Evolutionary conservation across 176 grass and related monocot species (phyloP).

Genomic region (Triticum urartu): DNA sequence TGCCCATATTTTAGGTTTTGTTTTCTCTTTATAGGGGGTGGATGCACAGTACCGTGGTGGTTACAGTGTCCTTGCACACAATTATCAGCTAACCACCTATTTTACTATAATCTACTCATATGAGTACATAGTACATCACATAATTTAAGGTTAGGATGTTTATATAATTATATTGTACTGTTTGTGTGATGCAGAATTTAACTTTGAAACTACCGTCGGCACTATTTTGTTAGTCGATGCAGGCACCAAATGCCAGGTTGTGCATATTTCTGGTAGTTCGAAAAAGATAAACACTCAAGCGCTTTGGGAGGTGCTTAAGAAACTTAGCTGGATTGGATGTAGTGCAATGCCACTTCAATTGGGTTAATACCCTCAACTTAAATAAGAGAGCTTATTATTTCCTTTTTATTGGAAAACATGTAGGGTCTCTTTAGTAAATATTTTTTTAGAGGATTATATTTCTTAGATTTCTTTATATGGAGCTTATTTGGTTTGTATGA

Average conservation of each 20-base stretch:
- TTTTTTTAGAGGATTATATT: background rate
- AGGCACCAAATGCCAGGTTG: background rate
- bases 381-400: background rate
- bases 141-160: background rate
- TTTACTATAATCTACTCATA: background rate
- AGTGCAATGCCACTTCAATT: background rate
- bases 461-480: background rate
- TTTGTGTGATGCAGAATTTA: background rate
- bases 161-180: background rate
- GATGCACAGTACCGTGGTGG: background rate
- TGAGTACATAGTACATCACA: background rate
- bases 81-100: background rate
- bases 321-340: background rate
- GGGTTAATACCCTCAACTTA: background rate
- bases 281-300: too few species aligned
- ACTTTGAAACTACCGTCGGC: background rate
- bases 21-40: background rate
- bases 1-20: background rate
- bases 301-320: background rate
- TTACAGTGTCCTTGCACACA: background rate
- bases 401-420: background rate
- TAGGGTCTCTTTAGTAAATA: background rate
- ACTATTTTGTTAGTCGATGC: background rate
- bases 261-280: too few species aligned
- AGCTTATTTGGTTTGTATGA: background rate